Percentiles rank a stretch among this genome's conserved stretches.
phyloP scores from a whole-genome alignment of 2,329 filamentous ascomycete species.

The Trichoderma guizhouense region DNA sequence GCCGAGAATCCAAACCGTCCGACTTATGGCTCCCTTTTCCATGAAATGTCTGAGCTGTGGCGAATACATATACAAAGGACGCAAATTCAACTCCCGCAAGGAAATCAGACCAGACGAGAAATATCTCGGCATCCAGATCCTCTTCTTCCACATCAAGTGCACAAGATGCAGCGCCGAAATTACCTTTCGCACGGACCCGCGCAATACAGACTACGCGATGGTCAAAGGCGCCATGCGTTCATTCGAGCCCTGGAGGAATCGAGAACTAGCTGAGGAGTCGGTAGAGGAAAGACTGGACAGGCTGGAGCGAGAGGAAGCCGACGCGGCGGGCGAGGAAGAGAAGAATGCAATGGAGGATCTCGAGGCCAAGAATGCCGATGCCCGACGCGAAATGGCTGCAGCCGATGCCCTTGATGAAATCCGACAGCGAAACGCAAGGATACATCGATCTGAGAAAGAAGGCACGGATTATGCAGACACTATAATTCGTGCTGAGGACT shows the following conservation, averaged over 20 bases:
- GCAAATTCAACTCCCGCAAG: constrained; percentile 94
- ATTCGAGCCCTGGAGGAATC: constrained; percentile 82
- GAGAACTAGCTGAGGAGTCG: constrained; percentile 66
- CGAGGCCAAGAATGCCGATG: constrained; percentile 89
- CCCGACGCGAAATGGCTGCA: constrained; percentile 92
- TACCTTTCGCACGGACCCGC: constrained; percentile 90
- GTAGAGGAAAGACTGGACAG: constrained; percentile 84
- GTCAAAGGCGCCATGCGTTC: constrained; percentile 85
- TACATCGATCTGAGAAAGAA: constrained; percentile 71
- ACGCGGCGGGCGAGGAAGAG: constrained; percentile 63
- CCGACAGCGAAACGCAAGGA: constrained; percentile 80
- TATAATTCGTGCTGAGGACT: constrained; percentile 52
- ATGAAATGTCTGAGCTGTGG: constrained; percentile 48
- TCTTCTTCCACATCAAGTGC: constrained; percentile 78
- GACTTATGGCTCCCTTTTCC: constrained; percentile 64
- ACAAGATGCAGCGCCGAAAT: constrained; percentile 84
- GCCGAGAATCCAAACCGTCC: constrained; percentile 79
- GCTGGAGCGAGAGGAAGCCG: constrained; percentile 70
- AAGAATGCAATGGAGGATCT: constrained; percentile 92
- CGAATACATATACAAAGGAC: constrained; percentile 87
- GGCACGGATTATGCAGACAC: constrained; percentile 58
- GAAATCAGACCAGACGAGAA: constrained; percentile 84
- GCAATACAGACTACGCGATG: constrained; percentile 84
- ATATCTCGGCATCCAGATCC: constrained; percentile 85
- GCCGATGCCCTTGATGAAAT: constrained; percentile 96